Percentiles rank a stretch among this genome's conserved stretches.
These are phyloP conservation scores for Starmerella vaccinii DNA, from an alignment of 805 yeast species.

Conservation along the genomic window DNA sequence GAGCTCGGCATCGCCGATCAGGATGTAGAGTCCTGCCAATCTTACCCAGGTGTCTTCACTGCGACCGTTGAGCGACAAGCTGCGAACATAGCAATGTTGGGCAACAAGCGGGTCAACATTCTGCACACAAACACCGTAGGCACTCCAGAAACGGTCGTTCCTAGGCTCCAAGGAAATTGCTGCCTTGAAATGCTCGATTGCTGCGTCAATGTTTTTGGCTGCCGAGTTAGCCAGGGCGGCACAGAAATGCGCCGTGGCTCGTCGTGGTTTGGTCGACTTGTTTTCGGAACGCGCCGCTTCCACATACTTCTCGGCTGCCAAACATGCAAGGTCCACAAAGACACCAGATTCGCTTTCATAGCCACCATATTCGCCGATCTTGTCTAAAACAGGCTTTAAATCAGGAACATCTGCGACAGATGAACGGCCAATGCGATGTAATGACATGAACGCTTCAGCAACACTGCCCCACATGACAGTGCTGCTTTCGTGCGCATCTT, in stretches of 20 bases:
- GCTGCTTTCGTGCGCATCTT: not conserved
- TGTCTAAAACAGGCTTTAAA: not conserved
- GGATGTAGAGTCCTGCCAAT: conserved; percentile 65
- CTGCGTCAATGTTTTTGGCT: conserved; percentile 36
- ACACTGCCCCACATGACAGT: conserved; percentile 12
- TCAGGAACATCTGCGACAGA: not conserved
- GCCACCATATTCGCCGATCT: not conserved
- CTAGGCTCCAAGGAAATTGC: conserved; percentile 64
- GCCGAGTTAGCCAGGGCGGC: conserved; percentile 47
- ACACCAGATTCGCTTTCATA: no score
- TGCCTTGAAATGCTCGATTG: conserved; percentile 50
- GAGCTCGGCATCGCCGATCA: conserved; percentile 55
- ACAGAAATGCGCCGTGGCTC: conserved; percentile 45
- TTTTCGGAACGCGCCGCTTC: conserved; percentile 1
- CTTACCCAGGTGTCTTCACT: conserved; percentile 70
- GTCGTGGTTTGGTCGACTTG: conserved; percentile 27
- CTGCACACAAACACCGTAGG: conserved; percentile 67
- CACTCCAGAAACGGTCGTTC: conserved; percentile 68
- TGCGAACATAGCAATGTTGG: conserved; percentile 88
- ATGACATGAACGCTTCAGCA: not conserved
- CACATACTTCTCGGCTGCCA: conserved; percentile 7
- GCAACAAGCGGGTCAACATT: conserved; percentile 57
- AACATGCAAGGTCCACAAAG: not conserved
- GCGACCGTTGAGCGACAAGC: conserved; percentile 56
- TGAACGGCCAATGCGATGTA: not conserved